Evolutionary conservation across 768 basidiomycete genomes (phyloP), one percentile per base, ranked within the genome.

Genomic region (Kwoniella sp.): DNA sequence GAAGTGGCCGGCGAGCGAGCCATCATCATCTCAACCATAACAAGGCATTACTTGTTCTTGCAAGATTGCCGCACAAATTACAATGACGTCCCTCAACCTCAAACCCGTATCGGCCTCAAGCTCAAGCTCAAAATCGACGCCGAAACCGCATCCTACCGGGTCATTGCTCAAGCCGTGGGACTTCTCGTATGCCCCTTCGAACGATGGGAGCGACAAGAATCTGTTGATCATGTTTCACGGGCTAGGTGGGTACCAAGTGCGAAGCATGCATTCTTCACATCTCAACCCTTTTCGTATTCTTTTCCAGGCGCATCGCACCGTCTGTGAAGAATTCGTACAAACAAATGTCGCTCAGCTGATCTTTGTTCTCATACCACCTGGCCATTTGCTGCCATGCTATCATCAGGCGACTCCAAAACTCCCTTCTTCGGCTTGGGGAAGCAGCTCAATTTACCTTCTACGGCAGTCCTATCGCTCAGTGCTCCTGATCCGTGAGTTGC

Each of bases 141-240:
- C 65, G 17, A 70, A 68, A 29, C 71, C 75, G 4, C 69, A 74
- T 22, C 75, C 71, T 2, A 61, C 73, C 1, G n/a, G 47, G 2
- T 67, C 69, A 4, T 15, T 66, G 13, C 61, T 77, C 2, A 68
- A 64, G 57, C 77, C 75, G 41, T 78, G 77, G 75, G 61, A 65
- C 11, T 78, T 75, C 55, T 65, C 73, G 23, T 80, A 78, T 53
- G 15, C 58, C 9, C 64, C 74, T 22, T 68, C 66, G 22, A 63
- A 63, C 12, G 70, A 74, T 61, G 79, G 79, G 15, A 67, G 69
- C 37, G 74, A 78, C 52, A 58, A 70, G 47, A 80, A 80, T 50
- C 55, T 80, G 45, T 37, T 80, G 28, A 77, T 80, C 61, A 73
- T 80, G 74, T 73, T 80, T 56, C 79, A 80, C 58, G 79, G 79